Evolutionary conservation across 2,329 filamentous ascomycete genomes (phyloP), one percentile per base, ranked within the genome.

Genomic region (Tolypocladium paradoxum): DNA sequence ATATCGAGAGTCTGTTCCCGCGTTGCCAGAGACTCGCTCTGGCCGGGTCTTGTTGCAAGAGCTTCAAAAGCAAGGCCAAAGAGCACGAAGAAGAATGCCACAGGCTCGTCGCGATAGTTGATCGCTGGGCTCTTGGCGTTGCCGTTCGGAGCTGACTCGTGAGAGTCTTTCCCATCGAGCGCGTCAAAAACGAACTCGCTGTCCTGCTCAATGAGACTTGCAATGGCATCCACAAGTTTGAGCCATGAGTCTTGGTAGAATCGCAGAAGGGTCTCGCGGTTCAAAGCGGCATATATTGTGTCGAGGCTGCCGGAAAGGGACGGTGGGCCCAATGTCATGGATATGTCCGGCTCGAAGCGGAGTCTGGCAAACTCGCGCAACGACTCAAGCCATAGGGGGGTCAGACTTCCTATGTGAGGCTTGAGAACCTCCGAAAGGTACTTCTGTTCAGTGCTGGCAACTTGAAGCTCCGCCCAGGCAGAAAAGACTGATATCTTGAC

Each of bases 181-280:
- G 93, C 93, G 68, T 96, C 91, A 65, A 99, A 99, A 3, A 99
- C 93, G 58, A 96, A 96, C 56, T 93, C 90, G 69, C 91, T 96
- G 65, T 99, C 93, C 68, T 96, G 92, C 63, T 97, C 93, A 54
- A 99, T 96, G 6, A 99, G 76, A 64, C 91, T 96, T 12, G 93
- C 92, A 67, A 99, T 97, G 4, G 93, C 95, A 71, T 99, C 91
- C 2, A 99, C 92, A 12, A 99, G 81, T 61, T 93, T 95, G 38
- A 99, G 76, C 93, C 93, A 99, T 0, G 90, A 90, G 55, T 95
- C 90, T 73, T 99, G 92, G 67, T 99, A 99, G 70, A 99, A 99
- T 66, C 85, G 87, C 16, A 99, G 78, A 40, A 97, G 76, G 0
- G 93, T 97, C 69, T 99, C 90, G 20, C 93, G 82, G 65, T 97